phyloP scores from a whole-genome alignment of 177 flowering plant genomes.

The Vitis hybrid region DNA sequence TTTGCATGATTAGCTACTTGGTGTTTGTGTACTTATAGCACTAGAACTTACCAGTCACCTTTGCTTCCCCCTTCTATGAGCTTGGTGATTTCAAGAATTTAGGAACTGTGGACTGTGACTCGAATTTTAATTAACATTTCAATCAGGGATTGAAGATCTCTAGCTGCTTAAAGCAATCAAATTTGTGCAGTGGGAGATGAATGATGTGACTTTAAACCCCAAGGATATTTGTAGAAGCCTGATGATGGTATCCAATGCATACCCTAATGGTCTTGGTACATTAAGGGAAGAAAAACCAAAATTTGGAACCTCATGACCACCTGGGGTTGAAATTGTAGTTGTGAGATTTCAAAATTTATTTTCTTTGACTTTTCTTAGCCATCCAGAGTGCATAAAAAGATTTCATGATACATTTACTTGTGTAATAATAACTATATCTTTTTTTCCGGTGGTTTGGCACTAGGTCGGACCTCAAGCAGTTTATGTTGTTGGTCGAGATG shows the following conservation, averaged over 20 bases:
- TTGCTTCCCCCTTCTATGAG: background rate
- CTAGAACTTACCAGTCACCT: background rate
- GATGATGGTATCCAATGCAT: background rate
- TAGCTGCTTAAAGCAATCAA: background rate
- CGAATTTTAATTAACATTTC: background rate
- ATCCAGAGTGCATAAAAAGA: background rate
- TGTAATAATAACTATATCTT: background rate
- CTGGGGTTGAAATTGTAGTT: background rate
- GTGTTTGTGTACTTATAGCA: background rate
- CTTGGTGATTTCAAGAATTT: background rate
- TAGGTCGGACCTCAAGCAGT: conserved; percentile 99
- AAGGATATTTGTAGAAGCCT: background rate
- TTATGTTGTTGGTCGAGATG: conserved; percentile 96
- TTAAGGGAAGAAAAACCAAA: background rate
- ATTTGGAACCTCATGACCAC: background rate
- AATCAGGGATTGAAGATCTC: background rate
- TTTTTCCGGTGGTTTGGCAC: conserved; percentile 15
- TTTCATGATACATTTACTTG: background rate
- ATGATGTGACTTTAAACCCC: background rate
- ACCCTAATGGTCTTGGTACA: background rate
- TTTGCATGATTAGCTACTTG: background rate
- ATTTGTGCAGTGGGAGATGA: background rate
- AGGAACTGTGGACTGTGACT: background rate
- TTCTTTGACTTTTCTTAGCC: background rate
- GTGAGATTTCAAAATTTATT: background rate